Evolutionary conservation across 257 asterid species (phyloP), one percentile per base, ranked within the genome.

Genomic region (Solanum sejunctum): DNA sequence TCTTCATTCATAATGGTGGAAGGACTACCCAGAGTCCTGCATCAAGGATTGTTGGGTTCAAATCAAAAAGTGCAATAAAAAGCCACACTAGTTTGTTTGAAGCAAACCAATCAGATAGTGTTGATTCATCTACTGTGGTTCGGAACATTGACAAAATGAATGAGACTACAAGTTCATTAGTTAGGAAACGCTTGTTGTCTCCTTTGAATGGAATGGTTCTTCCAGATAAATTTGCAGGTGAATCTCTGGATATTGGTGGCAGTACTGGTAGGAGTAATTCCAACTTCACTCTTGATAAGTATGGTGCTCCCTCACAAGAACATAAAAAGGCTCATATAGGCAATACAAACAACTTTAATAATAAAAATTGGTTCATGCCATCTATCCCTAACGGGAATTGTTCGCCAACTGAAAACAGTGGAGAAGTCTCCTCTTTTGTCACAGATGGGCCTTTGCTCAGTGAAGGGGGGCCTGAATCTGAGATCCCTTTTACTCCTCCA

Each of bases 41-140:
- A 83, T 90, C 94, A 18, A 92, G 98, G 87, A 84, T 95, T 84
- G 95, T 95, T 82, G 98, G 98, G 17, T 95, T 95, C 79, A 93
- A 92, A 83, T 90, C 98, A 21, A 92, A 47, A 80, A 52, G 43
- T 77, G 90, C 81, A 43, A 17, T 81, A 20, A 78, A 39, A 66
- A 84, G 54, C 82, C 84, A 82, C 70, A 80, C 80, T 81, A 84
- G 70, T 73, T 90, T 66, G 66, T 28, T 39, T 39, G 92, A 88
- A 86, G 91, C 84, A 75, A 87, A 87, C 57, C 87, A 80, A 79
- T 49, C 90, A 23, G 91, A 84, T 69, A 85, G 71, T 12, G 28
- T 85, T 78, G 84, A 43, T 60, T 84, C 83, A 61, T 83, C 92
- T 71, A 71, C 84, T 69, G 84, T 88, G 54, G 81, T 85, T 64